Conservation (phyloP, 2,329 filamentous ascomycete species). For the Fusarium tupiense region DNA sequence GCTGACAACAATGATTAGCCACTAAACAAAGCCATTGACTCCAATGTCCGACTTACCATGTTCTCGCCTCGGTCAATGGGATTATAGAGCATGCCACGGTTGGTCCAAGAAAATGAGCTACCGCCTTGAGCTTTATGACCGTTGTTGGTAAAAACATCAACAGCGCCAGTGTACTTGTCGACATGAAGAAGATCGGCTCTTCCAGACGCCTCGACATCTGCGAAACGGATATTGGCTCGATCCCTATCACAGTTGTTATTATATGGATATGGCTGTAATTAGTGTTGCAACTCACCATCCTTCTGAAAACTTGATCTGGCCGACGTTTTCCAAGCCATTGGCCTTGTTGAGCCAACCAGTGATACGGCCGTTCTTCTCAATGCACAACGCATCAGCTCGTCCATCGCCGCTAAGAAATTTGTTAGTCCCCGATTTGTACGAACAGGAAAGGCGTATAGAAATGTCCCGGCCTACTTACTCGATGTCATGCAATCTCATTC, state of each 20-base stretch:
- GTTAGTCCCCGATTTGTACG: not conserved
- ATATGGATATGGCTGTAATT: fast-evolving
- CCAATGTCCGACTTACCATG: not conserved
- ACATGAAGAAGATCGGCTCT: not conserved
- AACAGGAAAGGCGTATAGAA: fast-evolving
- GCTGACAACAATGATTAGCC: not conserved
- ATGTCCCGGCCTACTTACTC: not conserved
- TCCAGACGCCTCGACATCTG: not conserved
- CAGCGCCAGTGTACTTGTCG: not conserved
- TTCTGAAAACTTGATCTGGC: not conserved
- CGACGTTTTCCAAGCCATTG: not conserved
- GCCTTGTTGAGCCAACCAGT: not conserved
- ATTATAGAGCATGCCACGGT: not conserved
- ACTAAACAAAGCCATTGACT: fast-evolving
- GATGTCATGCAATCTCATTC: not conserved
- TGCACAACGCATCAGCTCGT: not conserved
- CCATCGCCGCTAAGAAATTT: not conserved
- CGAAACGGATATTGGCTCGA: not conserved
- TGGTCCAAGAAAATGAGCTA: not conserved
- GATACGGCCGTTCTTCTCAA: not conserved
- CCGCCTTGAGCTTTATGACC: not conserved
- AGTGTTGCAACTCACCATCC: not conserved
- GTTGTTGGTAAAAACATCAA: not conserved
- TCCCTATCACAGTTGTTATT: not conserved
- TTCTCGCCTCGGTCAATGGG: not conserved